Evolutionary conservation across 768 basidiomycete species (phyloP).

Genomic region (Epithele typhae): DNA sequence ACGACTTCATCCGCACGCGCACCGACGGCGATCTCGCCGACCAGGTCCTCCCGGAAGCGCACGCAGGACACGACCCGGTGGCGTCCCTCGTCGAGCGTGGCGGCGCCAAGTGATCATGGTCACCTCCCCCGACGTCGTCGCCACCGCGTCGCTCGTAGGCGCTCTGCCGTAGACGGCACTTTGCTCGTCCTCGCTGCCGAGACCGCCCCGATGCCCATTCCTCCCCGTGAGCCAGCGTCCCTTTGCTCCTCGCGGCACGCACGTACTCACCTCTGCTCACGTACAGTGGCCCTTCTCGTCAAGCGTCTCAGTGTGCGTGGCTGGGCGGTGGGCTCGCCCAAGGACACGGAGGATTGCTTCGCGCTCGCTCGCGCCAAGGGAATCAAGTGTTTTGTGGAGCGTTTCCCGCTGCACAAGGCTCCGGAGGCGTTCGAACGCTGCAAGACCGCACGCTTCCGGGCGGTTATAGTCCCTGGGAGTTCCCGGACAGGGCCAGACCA

Average conservation of each 20-base stretch:
- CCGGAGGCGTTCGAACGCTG: slow-evolving; percentile 21
- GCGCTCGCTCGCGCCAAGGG: slow-evolving; percentile 15
- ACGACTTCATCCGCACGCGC: slow-evolving; percentile 29
- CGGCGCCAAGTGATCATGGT: slow-evolving; percentile 34
- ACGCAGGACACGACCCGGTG: slow-evolving; percentile 28
- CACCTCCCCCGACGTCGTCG: slow-evolving; percentile 24
- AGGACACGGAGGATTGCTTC: slow-evolving; percentile 18
- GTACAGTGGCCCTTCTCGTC: slow-evolving; percentile 16
- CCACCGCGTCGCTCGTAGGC: slow-evolving; percentile 15
- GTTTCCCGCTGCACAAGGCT: slow-evolving; percentile 20
- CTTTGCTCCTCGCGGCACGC: neutral
- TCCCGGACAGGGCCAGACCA: no score
- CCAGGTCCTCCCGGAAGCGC: slow-evolving; percentile 20
- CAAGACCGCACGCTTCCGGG: slow-evolving; percentile 19
- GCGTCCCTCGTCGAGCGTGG: slow-evolving; percentile 9
- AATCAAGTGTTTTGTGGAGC: slow-evolving; percentile 19
- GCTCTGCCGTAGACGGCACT: slow-evolving; percentile 16
- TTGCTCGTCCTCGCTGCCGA: slow-evolving; percentile 19
- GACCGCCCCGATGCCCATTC: slow-evolving; percentile 14
- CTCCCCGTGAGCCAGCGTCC: slow-evolving; percentile 16
- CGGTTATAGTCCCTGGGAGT: slow-evolving; percentile 18
- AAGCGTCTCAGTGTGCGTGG: slow-evolving; percentile 24
- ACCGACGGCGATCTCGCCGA: no score
- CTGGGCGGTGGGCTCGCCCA: slow-evolving; percentile 20
- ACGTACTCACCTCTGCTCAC: neutral